Percentiles rank a stretch among this genome's conserved stretches.
These are phyloP conservation scores for Reutealis trisperma DNA, from an alignment of 345 rosid species.

Conservation along the genomic window DNA sequence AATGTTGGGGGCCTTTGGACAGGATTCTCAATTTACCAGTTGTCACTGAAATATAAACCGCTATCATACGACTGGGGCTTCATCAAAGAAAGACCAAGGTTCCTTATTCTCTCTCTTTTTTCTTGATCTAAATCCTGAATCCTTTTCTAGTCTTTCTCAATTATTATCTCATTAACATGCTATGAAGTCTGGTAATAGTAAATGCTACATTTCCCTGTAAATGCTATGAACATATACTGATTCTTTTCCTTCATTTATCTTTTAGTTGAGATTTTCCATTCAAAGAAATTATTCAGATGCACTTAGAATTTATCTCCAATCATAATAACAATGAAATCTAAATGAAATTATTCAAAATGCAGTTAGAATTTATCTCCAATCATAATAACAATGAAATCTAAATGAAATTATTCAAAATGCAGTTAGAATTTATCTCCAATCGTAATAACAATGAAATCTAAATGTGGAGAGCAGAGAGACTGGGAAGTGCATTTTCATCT, in stretches of 20 bases:
- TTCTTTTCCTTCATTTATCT: neutral
- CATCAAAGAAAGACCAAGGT: neutral
- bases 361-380: too few relatives aligned
- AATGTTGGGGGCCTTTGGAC: slow-evolving; percentile 16
- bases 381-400: too few relatives aligned
- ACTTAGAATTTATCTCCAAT: too few relatives aligned
- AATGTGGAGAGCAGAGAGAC: too few relatives aligned
- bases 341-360: too few relatives aligned
- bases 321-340: too few relatives aligned
- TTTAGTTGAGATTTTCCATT: neutral
- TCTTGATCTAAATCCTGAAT: neutral
- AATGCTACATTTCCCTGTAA: neutral
- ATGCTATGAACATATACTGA: too few relatives aligned
- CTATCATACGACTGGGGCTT: neutral
- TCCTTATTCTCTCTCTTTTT: neutral
- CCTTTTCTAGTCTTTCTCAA: neutral
- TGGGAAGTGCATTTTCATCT: too few relatives aligned
- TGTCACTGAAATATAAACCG: slow-evolving; percentile 8
- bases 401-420: too few relatives aligned
- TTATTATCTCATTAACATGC: neutral
- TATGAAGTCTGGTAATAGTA: neutral
- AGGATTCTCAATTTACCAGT: slow-evolving; percentile 4
- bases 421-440: too few relatives aligned
- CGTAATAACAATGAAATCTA: too few relatives aligned
- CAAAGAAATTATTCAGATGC: too few relatives aligned